Evolutionary conservation across 768 basidiomycete species (phyloP).

Genomic region (Austroboletus eburneus): DNA sequence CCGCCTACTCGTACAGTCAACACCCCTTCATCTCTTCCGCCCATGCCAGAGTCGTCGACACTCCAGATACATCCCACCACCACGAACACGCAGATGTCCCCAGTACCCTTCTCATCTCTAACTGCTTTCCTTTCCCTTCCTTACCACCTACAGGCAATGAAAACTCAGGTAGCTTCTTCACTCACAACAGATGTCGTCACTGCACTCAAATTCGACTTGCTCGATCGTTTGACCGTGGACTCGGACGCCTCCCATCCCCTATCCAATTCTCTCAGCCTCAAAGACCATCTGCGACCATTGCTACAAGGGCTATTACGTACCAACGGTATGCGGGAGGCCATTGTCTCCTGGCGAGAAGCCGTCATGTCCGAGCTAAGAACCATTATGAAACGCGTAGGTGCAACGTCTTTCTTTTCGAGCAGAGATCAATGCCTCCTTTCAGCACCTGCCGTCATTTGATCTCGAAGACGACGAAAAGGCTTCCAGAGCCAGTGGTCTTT

Average conservation of each 20-base stretch:
- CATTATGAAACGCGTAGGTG: conserved; percentile 56
- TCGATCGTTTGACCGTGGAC: conserved; percentile 43
- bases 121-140: conserved; percentile 75
- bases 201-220: conserved; percentile 63
- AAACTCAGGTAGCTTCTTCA: conserved; percentile 70
- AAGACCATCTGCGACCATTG: conserved; percentile 66
- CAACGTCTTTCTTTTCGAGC: not conserved
- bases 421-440: conserved; percentile 2
- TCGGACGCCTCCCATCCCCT: conserved; percentile 10
- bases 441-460: conserved; percentile 62
- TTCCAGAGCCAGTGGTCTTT: conserved; percentile 37
- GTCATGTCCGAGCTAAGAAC: conserved; percentile 58
- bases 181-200: conserved; percentile 76
- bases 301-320: conserved; percentile 76
- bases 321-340: conserved; percentile 63
- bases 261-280: conserved; percentile 40
- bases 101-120: conserved; percentile 63
- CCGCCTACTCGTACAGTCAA: conserved; percentile 11
- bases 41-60: conserved; percentile 34
- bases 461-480: conserved; percentile 47
- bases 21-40: conserved; percentile 29
- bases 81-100: conserved; percentile 31
- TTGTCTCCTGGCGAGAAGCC: conserved; percentile 65
- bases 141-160: conserved; percentile 62
- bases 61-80: conserved; percentile 5